These are phyloP conservation scores for Talaromyces ruber DNA, from an alignment of 495 filamentous ascomycete species.

Conservation along the genomic window DNA sequence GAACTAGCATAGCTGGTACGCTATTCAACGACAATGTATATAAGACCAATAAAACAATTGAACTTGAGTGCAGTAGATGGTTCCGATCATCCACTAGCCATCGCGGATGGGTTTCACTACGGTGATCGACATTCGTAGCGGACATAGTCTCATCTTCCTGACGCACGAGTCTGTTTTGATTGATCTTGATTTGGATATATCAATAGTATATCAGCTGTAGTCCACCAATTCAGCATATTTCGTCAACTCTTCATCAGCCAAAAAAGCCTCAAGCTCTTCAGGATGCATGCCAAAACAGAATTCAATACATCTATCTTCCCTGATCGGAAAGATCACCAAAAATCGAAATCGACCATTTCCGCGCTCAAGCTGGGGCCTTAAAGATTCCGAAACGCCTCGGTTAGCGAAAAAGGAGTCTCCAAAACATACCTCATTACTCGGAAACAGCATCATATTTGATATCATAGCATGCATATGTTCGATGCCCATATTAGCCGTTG, in stretches of 20 bases:
- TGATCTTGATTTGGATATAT: too few relatives aligned
- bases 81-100: too few relatives aligned
- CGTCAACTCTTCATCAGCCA: conserved; percentile 18
- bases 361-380: conserved; percentile 22
- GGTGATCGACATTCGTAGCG: too few relatives aligned
- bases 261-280: conserved; percentile 23
- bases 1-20: too few relatives aligned
- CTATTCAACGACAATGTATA: too few relatives aligned
- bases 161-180: too few relatives aligned
- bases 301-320: conserved; percentile 24
- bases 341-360: conserved; percentile 16
- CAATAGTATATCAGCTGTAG: too few relatives aligned
- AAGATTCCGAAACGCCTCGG: conserved; percentile 14
- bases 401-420: conserved; percentile 18
- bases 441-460: conserved; percentile 21
- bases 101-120: too few relatives aligned
- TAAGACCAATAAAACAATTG: too few relatives aligned
- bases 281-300: conserved; percentile 19
- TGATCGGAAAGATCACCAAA: conserved; percentile 20
- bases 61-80: too few relatives aligned
- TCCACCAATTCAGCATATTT: conserved; percentile 19
- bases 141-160: too few relatives aligned
- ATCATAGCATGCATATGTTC: conserved; percentile 20
- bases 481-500: conserved; percentile 19
- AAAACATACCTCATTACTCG: conserved; percentile 15